phyloP scores from a whole-genome alignment of 2,329 filamentous ascomycete species.

The Phaeosphaeria sp. region DNA sequence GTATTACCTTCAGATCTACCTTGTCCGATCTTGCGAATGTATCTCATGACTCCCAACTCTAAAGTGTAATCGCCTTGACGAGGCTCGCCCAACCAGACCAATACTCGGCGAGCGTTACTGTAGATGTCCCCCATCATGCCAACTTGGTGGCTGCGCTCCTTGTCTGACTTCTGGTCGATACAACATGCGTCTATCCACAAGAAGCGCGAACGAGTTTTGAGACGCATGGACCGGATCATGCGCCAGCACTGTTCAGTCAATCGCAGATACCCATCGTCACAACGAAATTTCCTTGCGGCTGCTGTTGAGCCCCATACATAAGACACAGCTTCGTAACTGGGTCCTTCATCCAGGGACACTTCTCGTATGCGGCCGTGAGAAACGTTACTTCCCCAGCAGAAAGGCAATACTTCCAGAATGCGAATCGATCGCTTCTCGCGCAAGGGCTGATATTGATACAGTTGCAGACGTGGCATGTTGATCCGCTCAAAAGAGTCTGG shows the following conservation, averaged over 20 bases:
- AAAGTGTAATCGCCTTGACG: neutral
- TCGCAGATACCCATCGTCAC: neutral
- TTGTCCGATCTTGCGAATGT: neutral
- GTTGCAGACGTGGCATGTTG: no score
- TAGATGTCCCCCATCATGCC: conserved; percentile 19
- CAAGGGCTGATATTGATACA: neutral
- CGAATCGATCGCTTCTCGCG: neutral
- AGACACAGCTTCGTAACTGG: neutral
- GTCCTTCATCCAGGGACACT: conserved; percentile 22
- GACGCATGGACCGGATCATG: neutral
- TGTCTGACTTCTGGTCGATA: conserved; percentile 13
- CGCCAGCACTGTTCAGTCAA: neutral
- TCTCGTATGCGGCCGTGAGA: neutral
- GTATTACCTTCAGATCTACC: neutral
- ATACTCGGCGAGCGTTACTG: conserved; percentile 5
- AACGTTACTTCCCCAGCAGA: neutral
- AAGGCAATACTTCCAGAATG: neutral
- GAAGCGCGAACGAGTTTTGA: neutral
- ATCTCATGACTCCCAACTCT: neutral
- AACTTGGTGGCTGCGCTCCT: conserved; percentile 15
- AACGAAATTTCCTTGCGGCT: neutral
- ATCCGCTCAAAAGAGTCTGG: no score
- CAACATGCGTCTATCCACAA: neutral
- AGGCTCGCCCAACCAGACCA: neutral
- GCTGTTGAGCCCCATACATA: neutral